Percentiles rank a stretch among this genome's conserved stretches.
phyloP scores from a whole-genome alignment of 768 basidiomycete genomes.

The Tricholoma sp. region DNA sequence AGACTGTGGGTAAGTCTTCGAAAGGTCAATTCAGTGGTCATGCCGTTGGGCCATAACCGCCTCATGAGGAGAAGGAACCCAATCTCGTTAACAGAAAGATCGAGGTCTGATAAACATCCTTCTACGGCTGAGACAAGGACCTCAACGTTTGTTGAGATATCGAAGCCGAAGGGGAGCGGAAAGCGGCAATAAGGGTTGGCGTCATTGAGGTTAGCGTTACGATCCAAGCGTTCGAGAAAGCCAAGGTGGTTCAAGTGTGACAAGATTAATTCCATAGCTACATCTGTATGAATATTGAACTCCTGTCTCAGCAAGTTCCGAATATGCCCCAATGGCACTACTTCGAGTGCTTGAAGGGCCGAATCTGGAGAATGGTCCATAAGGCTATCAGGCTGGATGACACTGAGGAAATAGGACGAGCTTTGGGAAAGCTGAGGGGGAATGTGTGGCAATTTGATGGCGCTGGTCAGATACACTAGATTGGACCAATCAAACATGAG shows the following conservation, averaged over 20 bases:
- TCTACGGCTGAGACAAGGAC: slow-evolving; percentile 68
- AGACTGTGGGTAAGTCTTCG: slow-evolving; percentile 54
- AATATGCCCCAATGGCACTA: slow-evolving; percentile 54
- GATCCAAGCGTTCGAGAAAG: slow-evolving; percentile 49
- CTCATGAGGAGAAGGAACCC: slow-evolving; percentile 66
- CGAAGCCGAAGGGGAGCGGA: slow-evolving; percentile 66
- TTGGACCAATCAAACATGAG: slow-evolving; percentile 68
- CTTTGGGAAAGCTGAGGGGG: slow-evolving; percentile 13
- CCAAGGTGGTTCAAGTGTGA: slow-evolving; percentile 59
- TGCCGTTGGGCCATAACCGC: slow-evolving; percentile 69
- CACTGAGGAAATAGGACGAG: slow-evolving; percentile 43
- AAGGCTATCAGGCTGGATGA: slow-evolving; percentile 25
- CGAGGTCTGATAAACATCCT: slow-evolving; percentile 61
- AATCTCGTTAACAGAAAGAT: slow-evolving; percentile 69
- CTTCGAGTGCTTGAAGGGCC: slow-evolving; percentile 46
- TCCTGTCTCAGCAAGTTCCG: slow-evolving; percentile 54
- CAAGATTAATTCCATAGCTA: slow-evolving; percentile 47
- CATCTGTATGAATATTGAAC: slow-evolving; percentile 51
- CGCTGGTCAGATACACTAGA: slow-evolving; percentile 55
- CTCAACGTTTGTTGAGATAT: slow-evolving; percentile 70
- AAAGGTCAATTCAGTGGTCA: slow-evolving; percentile 68
- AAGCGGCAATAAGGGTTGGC: slow-evolving; percentile 48
- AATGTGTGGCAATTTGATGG: slow-evolving; percentile 44
- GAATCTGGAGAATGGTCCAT: slow-evolving; percentile 17
- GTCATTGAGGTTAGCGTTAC: slow-evolving; percentile 20